These are phyloP conservation scores for Hordeum pubiflorum DNA, from an alignment of 202 grass and related monocot genomes.

Conservation along the genomic window DNA sequence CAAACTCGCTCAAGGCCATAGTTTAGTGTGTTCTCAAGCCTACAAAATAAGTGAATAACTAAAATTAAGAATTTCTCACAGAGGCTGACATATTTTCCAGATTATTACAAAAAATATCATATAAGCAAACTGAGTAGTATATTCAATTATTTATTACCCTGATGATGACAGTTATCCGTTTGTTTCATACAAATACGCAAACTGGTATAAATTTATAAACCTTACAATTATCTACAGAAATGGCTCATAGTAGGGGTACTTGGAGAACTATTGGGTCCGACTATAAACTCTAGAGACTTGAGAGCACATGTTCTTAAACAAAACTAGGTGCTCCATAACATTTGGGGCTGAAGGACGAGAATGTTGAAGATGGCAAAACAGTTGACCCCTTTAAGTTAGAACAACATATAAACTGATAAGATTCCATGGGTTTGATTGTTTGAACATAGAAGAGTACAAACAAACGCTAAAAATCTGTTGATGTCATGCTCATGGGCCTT, in stretches of 20 bases:
- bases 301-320: neutral
- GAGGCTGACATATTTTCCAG: neutral
- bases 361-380: neutral
- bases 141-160: neutral
- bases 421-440: no score
- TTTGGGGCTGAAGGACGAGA: neutral
- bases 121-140: neutral
- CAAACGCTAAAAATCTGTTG: neutral
- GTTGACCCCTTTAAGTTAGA: neutral
- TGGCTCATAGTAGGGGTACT: neutral
- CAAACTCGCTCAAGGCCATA: conserved; percentile 99
- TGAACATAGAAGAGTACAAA: neutral
- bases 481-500: neutral
- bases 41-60: conserved; percentile 40
- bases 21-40: conserved; percentile 95
- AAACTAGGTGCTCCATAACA: neutral
- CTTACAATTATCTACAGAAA: neutral
- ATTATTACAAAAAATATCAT: neutral
- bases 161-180: neutral
- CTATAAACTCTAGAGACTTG: neutral
- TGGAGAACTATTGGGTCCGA: neutral
- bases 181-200: neutral
- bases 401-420: neutral
- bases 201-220: neutral
- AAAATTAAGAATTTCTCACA: conserved; percentile 18